Evolutionary conservation across 2,329 filamentous ascomycete genomes (phyloP).

Genomic region (Golovinomyces cichoracearum): DNA sequence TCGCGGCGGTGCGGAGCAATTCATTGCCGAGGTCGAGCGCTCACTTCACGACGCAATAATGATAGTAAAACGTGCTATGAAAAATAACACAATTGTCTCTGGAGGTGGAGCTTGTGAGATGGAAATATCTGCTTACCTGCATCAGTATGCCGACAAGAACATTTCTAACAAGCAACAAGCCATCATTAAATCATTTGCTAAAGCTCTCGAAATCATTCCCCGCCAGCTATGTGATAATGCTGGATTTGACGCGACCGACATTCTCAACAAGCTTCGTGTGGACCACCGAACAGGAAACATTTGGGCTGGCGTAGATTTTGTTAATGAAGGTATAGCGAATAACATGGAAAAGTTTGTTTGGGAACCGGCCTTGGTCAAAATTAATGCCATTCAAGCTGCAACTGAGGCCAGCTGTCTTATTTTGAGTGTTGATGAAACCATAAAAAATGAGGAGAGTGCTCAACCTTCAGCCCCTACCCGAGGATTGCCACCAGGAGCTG

Average conservation of each 20-base stretch:
- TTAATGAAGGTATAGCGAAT: constrained; percentile 71
- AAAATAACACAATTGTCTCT: constrained; percentile 81
- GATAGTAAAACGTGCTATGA: constrained; percentile 96
- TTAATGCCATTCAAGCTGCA: constrained; percentile 89
- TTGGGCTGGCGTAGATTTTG: constrained; percentile 93
- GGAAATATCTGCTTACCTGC: constrained; percentile 84
- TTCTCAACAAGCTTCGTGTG: constrained; percentile 82
- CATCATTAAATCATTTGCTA: constrained; percentile 93
- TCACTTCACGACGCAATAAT: constrained; percentile 97
- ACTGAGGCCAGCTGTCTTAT: constrained; percentile 91
- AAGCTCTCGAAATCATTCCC: constrained; percentile 87
- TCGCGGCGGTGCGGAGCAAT: constrained; percentile 89
- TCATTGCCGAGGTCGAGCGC: constrained; percentile 94
- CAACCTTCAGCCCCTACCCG: constrained; percentile 56
- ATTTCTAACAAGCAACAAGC: constrained; percentile 86
- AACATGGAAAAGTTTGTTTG: constrained; percentile 93
- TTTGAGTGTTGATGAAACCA: constrained; percentile 89
- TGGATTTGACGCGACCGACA: constrained; percentile 92
- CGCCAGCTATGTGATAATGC: constrained; percentile 96
- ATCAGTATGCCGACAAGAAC: constrained; percentile 77
- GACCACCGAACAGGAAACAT: constrained; percentile 81
- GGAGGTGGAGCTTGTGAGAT: constrained; percentile 90
- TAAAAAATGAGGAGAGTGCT: constrained; percentile 86
- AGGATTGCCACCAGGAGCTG: constrained; percentile 52
- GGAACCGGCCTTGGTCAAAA: constrained; percentile 89